Base-by-base conservation (phyloP, 1,139 yeast species). In the Blastobotrys buckinghamii region DNA sequence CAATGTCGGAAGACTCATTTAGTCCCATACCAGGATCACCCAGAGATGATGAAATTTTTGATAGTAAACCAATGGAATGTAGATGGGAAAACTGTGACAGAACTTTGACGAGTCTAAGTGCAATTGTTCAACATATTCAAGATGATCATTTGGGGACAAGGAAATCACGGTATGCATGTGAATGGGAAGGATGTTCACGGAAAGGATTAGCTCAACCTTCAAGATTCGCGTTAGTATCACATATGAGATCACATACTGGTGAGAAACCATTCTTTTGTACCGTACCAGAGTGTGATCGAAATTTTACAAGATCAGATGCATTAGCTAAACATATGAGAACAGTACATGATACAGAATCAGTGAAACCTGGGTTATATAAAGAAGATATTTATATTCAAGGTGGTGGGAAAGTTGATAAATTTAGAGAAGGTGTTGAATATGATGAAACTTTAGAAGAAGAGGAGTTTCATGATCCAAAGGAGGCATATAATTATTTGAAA, bases 241-340 rank as follows among this genome's bases (percentile, higher is more conserved):
- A 83, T 60, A 70, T 82, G 58, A 65, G 87, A 46, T 72, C 79
- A 1, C 90, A 83, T 60, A 78, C 86, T 0, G 82, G 84, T 0
- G 86, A 81, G 58, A 75, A 76, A 55, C 86, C 86, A 30, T 81
- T 78, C 59, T 78, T 74, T 55, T 84, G 94, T 60, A 74, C 81
- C 0, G 71, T 82, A 13, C 88, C 88, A 0, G 88, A 82, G 58
- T 84, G 92, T 65, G 78, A 76, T 50, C 74, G 78, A 52, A 75
- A 74, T 46, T 82, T 82, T 58, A 73, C 79, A 0, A 63, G 82
- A 50, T 71, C 81, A 1, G 86, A 80, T 54, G 84, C 82, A 1
- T 68, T 84, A 53, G 76, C 82, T 13, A 76, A 78, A 57, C 92
- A 84, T 61, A 71, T 82, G 48, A 73, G 79, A 45, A 75, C 81